Conservation (phyloP, 2,329 filamentous ascomycete genomes). For the Rhytidhysteron rufulum region DNA sequence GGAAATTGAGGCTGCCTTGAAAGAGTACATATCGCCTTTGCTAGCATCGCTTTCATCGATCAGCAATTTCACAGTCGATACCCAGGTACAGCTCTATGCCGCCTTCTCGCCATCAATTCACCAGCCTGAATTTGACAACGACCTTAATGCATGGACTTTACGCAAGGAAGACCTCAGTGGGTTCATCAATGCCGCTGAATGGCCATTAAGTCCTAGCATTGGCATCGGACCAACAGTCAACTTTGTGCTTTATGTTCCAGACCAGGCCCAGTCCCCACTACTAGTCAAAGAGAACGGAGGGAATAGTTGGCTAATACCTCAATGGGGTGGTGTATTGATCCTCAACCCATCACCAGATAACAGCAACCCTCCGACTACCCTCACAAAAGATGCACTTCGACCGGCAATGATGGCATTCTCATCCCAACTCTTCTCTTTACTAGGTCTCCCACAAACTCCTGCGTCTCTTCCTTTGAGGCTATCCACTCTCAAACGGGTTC, state of each 20-base stretch:
- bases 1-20: conserved; percentile 81
- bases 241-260: conserved; percentile 87
- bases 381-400: conserved; percentile 65
- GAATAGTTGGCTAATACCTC: conserved; percentile 88
- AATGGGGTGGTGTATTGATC: conserved; percentile 82
- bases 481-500: conserved; percentile 78
- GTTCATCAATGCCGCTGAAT: conserved; percentile 97
- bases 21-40: conserved; percentile 76
- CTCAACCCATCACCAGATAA: conserved; percentile 54
- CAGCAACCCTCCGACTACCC: conserved; percentile 42
- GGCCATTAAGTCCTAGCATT: conserved; percentile 92
- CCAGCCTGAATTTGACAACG: conserved; percentile 52
- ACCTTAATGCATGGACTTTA: conserved; percentile 61
- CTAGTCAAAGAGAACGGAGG: conserved; percentile 56
- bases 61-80: conserved; percentile 94
- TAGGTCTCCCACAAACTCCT: conserved; percentile 78
- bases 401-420: conserved; percentile 86
- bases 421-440: conserved; percentile 79
- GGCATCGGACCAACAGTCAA: conserved; percentile 91
- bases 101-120: conserved; percentile 60
- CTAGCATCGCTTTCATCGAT: conserved; percentile 75
- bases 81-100: conserved; percentile 92
- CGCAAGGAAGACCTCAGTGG: conserved; percentile 84
- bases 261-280: conserved; percentile 60
- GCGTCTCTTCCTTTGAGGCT: conserved; percentile 77